Evolutionary conservation across 2,329 filamentous ascomycete genomes (phyloP).

Genomic region (Stagonosporopsis rhizophila): DNA sequence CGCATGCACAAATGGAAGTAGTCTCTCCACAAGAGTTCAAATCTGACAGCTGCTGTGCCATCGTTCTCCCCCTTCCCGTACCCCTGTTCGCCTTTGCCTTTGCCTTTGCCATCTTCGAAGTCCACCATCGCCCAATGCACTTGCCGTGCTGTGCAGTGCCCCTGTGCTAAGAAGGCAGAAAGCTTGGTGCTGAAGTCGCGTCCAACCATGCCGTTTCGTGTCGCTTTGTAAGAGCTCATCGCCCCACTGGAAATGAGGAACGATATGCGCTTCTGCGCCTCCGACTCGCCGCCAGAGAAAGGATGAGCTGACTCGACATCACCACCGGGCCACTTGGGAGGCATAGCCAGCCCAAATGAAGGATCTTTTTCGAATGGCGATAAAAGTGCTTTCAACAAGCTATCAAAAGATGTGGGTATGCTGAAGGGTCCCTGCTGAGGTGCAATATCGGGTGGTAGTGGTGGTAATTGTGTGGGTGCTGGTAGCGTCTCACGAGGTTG

Average conservation of each 20-base stretch:
- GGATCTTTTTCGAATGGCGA: slow-evolving; percentile 61
- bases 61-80: slow-evolving; percentile 75
- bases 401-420: slow-evolving; percentile 64
- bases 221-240: slow-evolving; percentile 71
- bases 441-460: slow-evolving; percentile 64
- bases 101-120: slow-evolving; percentile 69
- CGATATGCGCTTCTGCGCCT: slow-evolving; percentile 64
- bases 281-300: slow-evolving; percentile 71
- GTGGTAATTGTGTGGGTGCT: slow-evolving; percentile 64
- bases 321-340: slow-evolving; percentile 60
- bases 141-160: slow-evolving; percentile 75
- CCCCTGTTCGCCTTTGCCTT: slow-evolving; percentile 50
- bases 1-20: slow-evolving; percentile 79
- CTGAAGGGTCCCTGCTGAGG: slow-evolving; percentile 67
- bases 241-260: slow-evolving; percentile 68
- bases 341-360: slow-evolving; percentile 56
- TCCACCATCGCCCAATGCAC: slow-evolving; percentile 72
- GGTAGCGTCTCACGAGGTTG: slow-evolving; percentile 67
- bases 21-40: slow-evolving; percentile 78
- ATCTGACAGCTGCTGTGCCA: slow-evolving; percentile 72
- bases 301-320: slow-evolving; percentile 67
- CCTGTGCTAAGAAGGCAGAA: slow-evolving; percentile 74
- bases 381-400: slow-evolving; percentile 62
- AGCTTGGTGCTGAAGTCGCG: slow-evolving; percentile 77
- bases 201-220: slow-evolving; percentile 74